These are phyloP conservation scores for Gastrodia elata DNA, from an alignment of 106 monocot species.

Conservation along the genomic window DNA sequence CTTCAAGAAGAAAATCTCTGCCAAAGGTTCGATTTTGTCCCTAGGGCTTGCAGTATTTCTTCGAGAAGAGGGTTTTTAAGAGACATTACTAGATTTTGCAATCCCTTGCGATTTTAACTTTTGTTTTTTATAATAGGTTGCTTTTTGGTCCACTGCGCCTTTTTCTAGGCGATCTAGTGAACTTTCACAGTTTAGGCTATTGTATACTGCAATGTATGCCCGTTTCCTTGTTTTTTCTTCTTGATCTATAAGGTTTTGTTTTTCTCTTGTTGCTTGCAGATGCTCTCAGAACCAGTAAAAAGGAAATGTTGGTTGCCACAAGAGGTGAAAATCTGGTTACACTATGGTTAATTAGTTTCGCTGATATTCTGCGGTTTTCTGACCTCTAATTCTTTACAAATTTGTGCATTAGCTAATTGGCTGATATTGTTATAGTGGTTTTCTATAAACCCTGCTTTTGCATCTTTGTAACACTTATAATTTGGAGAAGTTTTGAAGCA, in stretches of 20 bases:
- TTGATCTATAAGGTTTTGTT: not conserved
- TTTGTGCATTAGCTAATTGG: not conserved
- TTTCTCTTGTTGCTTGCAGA: slow-evolving; percentile 30
- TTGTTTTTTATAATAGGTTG: not conserved
- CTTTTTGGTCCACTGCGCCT: not conserved
- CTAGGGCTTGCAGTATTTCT: slow-evolving; percentile 14
- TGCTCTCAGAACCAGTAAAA: slow-evolving; percentile 78
- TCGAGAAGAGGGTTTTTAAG: not conserved
- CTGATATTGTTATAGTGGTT: not conserved
- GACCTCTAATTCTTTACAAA: not conserved
- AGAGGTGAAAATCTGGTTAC: slow-evolving; percentile 33
- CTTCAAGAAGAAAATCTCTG: slow-evolving; percentile 71
- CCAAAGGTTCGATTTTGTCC: slow-evolving; percentile 48
- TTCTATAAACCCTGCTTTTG: not conserved
- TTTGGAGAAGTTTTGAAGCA: not conserved
- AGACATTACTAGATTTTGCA: not conserved
- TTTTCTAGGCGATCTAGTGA: not conserved
- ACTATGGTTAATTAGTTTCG: not conserved
- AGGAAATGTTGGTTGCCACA: slow-evolving; percentile 81
- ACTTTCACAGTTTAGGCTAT: not conserved
- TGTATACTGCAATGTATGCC: not conserved
- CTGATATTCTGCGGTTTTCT: not conserved
- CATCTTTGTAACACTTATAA: not conserved
- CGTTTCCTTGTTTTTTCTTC: not conserved
- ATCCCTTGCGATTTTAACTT: not conserved